Percentiles rank a stretch among this genome's conserved stretches.
phyloP scores from a whole-genome alignment of 2,329 filamentous ascomycete genomes.

The Uncinocarpus reesii region DNA sequence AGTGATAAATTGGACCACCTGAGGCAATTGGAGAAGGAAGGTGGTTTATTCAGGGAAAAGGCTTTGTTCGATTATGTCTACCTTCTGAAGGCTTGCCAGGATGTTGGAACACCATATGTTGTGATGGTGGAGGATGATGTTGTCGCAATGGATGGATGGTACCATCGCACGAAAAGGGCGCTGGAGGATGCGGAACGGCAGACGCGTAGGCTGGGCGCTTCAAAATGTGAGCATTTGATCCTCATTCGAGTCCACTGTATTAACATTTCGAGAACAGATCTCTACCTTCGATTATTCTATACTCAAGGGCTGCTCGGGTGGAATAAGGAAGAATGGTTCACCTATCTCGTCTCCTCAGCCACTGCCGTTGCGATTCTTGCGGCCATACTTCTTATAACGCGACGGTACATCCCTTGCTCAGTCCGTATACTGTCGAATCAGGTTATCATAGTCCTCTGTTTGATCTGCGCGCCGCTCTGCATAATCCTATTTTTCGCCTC shows the following conservation, averaged over 20 bases:
- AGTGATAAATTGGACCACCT: constrained; percentile 28
- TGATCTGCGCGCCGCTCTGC: constrained; percentile 7
- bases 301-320: constrained; percentile 10
- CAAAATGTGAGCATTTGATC: constrained; percentile 19
- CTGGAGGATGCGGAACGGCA: constrained; percentile 28
- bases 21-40: constrained; percentile 25
- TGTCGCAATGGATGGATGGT: constrained; percentile 41
- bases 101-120: constrained; percentile 32
- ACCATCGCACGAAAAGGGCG: constrained; percentile 31
- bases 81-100: constrained; percentile 34
- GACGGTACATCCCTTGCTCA: constrained; percentile 4
- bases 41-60: constrained; percentile 30
- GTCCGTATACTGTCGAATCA: constrained; percentile 2
- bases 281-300: constrained; percentile 13
- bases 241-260: background rate
- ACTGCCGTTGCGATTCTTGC: background rate
- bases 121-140: constrained; percentile 41
- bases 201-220: constrained; percentile 20
- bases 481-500: constrained; percentile 10
- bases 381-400: constrained; percentile 3
- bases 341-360: constrained; percentile 7
- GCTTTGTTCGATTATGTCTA: constrained; percentile 38
- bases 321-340: constrained; percentile 14
- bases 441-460: constrained; percentile 3
- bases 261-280: constrained; percentile 1